Base-by-base conservation (phyloP, 495 filamentous ascomycete species). In the Hyaloscypha bicolor region DNA sequence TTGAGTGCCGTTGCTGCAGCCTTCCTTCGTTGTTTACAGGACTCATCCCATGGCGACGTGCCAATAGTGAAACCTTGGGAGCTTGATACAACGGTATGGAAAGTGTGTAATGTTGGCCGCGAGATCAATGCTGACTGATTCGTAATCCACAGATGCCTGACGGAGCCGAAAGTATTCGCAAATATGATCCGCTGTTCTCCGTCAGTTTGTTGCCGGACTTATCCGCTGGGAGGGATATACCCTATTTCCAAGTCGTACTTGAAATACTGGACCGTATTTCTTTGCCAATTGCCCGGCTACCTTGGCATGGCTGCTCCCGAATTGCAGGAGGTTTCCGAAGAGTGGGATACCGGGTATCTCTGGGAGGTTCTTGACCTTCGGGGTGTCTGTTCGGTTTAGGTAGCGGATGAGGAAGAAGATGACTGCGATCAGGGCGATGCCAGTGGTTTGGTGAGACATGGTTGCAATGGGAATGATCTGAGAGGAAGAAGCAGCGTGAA, bases 1-100 rank as follows among this genome's bases (percentile, higher is more conserved):
- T 92, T 92, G 11, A 92, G 76, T 0, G 89, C 89, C 0, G 88
- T 90, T 3, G 88, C 89, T 0, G 90, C 89, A 0, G 88, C 87
- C 78, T 91, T 91, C 56, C 89, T 80, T 9, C 88, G 83, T 9
- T 82, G 81, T 76, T 92, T 92, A 79, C 88, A 90, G 52, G 85
- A 88, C 62, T 90, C 89, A 72, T 91, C 88, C 88, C 88, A 92
- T 0, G 90, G 90, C 0, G 86, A 89, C 0, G 90, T 91, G 6
- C 90, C 90, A 67, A 92, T 90, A 0, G 88, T 91, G 73, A 89
- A 91, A 9, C 88, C 88, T 76, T 90, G 87, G 19, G 86, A 88
- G 67, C 79, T 84, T 51, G 87, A 90, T 8, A 91, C 87, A 6
- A 91, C 88, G 39, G 80, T 87, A 71, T 92, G 89, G 79, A 91